Base-by-base conservation (phyloP, 1,284 basidiomycete species). In the Ustilago loliicola region DNA sequence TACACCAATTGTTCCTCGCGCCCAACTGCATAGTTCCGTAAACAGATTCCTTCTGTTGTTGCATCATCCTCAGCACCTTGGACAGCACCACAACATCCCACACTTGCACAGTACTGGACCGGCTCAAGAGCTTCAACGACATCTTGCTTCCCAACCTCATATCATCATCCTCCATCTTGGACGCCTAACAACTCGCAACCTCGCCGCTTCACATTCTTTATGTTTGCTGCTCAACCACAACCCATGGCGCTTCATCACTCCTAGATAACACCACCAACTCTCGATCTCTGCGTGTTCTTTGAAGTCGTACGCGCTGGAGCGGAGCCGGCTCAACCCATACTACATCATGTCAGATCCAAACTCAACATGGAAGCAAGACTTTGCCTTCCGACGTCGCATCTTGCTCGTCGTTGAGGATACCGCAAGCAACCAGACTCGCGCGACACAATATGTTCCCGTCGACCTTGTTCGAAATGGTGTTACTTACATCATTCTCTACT, bases 401-500 rank as follows among this genome's bases (percentile, higher is more conserved):
- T 47, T 72, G 61, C 56, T 76, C 32, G 65, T 70, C 42, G 58
- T 76, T 53, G 58, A 68, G 32, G 42, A 65, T 40, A 38, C 34
- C 3, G 13, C 57, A 48, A 76, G 45, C 58, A 30, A 68, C 9
- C 40, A 52, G 30, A 67, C 68, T 23, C 52, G 38, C 21, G 13
- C 21, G 2, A 48, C 61, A 17, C 61, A 73, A 27, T 76, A 63
- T 32, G 71, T 80, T 1, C 70, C 78, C 1, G 71, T 77, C 50
- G 61, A 56, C 4, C 66, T 80, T 17, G 79, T 80, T 36, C 62
- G 75, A 42, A 73, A 61, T 45, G 79, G 76, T 30, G 77, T 79
- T 57, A 72, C 72, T 48, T 79, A 79, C 53, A 79, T 80, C 65
- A 80, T 80, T 42, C 76, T 80, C 58, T 80, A 80, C 71, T 75